Base-by-base conservation (phyloP, 2,329 filamentous ascomycete species). In the Fusarium liriodendri region DNA sequence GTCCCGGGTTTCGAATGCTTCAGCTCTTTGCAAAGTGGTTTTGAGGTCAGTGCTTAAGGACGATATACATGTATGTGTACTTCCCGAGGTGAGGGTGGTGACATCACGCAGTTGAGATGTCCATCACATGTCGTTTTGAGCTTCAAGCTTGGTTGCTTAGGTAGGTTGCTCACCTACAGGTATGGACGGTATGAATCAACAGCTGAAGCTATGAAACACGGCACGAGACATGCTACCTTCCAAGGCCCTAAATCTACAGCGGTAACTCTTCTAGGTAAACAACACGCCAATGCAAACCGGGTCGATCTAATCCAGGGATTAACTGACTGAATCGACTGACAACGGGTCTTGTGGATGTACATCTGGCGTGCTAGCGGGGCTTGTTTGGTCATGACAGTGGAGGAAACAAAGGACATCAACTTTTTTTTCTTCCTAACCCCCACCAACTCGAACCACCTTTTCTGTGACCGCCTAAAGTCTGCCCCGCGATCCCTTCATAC, bases 401-500 rank as follows among this genome's bases (percentile, higher is more conserved):
- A 63, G 29, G 22, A 45, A 29, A 71, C 64, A 72, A 50, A 32
- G 62, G 40, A 32, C 40, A 42, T 42, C 42, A 57, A 58, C 62
- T 38, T 38, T 22, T 57, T 25, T 50, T 33, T 40, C n/a, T 25
- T 47, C 45, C 9, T 27, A 38, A 25, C 27, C 68, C 71, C 71
- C 71, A 72, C 71, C 60, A 68, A 42, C 45, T 55, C 32, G 45
- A 57, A 74, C 59, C 64, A 59, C 66, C 63, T 64, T 62, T 73
- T 66, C 57, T 64, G 62, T 74, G 72, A 70, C 72, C 65, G 52
- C 61, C 55, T 25, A 63, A 62, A 52, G 25, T 22, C 62, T 73
- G 69, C 69, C 72, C 72, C 72, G 66, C 72, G 72, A 75, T 72
- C 70, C 29, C 62, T 70, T 74, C 60, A 66, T 22, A 64, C 55